Percentiles rank a stretch among this genome's conserved stretches.
Evolutionary conservation across 2,329 filamentous ascomycete genomes (phyloP).

Genomic region (Aspergillus pseudonomiae): DNA sequence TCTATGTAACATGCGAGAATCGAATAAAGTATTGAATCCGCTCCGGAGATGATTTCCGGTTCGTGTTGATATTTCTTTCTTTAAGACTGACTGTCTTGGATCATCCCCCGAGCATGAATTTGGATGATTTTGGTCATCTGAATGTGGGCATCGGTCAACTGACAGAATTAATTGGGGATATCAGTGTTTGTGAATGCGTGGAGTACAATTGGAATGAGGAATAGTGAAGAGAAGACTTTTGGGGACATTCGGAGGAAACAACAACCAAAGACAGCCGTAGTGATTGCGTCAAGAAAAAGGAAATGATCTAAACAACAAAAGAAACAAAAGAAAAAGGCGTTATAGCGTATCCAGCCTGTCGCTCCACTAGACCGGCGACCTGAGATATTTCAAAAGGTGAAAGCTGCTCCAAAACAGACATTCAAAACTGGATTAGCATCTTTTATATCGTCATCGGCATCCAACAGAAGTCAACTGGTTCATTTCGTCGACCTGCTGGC

Average conservation of each 20-base stretch:
- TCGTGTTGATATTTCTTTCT: not conserved
- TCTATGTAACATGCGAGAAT: not conserved
- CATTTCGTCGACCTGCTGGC: conserved; percentile 23
- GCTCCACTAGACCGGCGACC: conserved; percentile 12
- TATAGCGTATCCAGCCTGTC: conserved; percentile 27
- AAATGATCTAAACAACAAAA: conserved; percentile 18
- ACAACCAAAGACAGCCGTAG: conserved; percentile 3
- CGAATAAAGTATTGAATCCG: not conserved
- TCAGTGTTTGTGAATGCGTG: conserved; percentile 26
- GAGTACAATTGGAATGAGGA: conserved; percentile 10
- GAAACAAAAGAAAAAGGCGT: conserved; percentile 28
- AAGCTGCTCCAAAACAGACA: conserved; percentile 15
- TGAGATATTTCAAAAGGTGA: conserved; percentile 3
- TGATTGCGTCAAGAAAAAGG: conserved; percentile 11
- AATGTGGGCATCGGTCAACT: conserved; percentile 2
- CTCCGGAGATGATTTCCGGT: not conserved
- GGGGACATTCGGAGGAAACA: conserved; percentile 18
- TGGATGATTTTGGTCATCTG: not conserved
- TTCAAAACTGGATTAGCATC: conserved; percentile 21
- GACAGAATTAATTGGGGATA: conserved; percentile 29
- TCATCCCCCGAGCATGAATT: not conserved
- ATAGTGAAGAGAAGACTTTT: conserved; percentile 5
- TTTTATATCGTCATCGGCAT: conserved; percentile 21
- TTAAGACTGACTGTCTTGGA: not conserved
- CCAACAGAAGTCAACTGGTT: conserved; percentile 21